Evolutionary conservation across 2,329 filamentous ascomycete genomes (phyloP).

Genomic region (Paecilomyces sp.): DNA sequence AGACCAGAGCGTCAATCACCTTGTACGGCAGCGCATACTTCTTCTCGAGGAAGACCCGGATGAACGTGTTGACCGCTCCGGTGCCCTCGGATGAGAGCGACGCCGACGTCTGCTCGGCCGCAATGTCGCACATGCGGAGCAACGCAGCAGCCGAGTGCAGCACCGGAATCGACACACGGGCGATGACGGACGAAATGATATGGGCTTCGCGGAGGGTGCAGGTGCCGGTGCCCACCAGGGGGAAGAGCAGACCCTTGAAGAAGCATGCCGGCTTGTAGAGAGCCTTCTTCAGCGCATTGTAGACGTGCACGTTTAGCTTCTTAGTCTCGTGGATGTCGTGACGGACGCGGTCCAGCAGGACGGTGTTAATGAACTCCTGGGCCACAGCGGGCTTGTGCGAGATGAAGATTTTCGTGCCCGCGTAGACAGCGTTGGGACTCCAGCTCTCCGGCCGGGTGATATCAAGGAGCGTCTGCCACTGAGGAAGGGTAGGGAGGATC

Average conservation of each 20-base stretch:
- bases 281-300: slow-evolving; percentile 85
- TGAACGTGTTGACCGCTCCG: slow-evolving; percentile 90
- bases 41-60: slow-evolving; percentile 88
- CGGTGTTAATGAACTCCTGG: slow-evolving; percentile 77
- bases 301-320: slow-evolving; percentile 92
- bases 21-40: slow-evolving; percentile 94
- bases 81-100: slow-evolving; percentile 71
- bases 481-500: slow-evolving; percentile 82
- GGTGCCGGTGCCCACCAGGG: slow-evolving; percentile 74
- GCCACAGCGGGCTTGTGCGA: slow-evolving; percentile 73
- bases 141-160: slow-evolving; percentile 87
- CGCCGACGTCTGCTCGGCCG: slow-evolving; percentile 72
- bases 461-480: slow-evolving; percentile 82
- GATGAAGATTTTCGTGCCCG: slow-evolving; percentile 87
- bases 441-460: slow-evolving; percentile 74
- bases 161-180: slow-evolving; percentile 79
- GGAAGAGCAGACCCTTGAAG: slow-evolving; percentile 94
- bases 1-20: slow-evolving; percentile 88
- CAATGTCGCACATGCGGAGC: slow-evolving; percentile 88
- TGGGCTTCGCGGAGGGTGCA: slow-evolving; percentile 88
- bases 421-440: slow-evolving; percentile 77
- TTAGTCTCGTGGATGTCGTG: slow-evolving; percentile 91
- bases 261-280: slow-evolving; percentile 93
- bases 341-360: slow-evolving; percentile 83
- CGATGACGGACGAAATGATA: slow-evolving; percentile 81